Base-by-base conservation (phyloP, 768 basidiomycete species). In the Trametes maxima region DNA sequence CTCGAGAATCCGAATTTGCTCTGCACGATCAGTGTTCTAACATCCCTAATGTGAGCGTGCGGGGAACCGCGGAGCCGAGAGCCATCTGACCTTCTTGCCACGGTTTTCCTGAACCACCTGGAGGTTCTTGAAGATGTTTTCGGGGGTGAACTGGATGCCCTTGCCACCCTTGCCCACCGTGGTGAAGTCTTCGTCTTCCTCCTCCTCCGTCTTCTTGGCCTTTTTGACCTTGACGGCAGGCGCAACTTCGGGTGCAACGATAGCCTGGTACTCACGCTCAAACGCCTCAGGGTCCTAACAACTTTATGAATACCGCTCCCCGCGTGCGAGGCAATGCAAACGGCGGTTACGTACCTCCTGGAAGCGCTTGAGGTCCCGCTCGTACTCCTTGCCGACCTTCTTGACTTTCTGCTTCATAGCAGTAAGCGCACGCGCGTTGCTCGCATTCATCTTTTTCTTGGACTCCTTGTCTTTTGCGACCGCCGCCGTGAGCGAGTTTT, bases 351-450 rank as follows among this genome's bases (percentile, higher is more conserved):
- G 65, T 68, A 94, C 95, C 73, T 85, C 82, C 70, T 90, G 88
- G 77, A 87, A 98, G 60, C 83, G 84, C 71, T 86, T 86, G 43
- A 95, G 74, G 65, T 92, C 89, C 12, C 74, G 75, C 76, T 98
- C 97, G 71, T 92, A 84, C 73, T 98, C 97, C 74, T 95, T 96
- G 57, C 81, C 68, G 11, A 89, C 83, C 78, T 95, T 98, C 79
- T 91, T 95, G 57, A 98, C 82, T 75, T 95, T 97, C 77, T 98
- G 96, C 77, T 95, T 98, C 88, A 98, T 90, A n/a, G 91, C 90
- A 54, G 94, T 98, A 65, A 98, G 82, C 2, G 95, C 94, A 69
- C 92, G 95, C 42, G 94, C 92, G 69, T 95, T 95, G 63, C 84
- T 89, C 1, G 94, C 90, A 66, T 95, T 96, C 89, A 95, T 93